phyloP scores from a whole-genome alignment of 306 rosid species.

The Prinsepia uniflora region DNA sequence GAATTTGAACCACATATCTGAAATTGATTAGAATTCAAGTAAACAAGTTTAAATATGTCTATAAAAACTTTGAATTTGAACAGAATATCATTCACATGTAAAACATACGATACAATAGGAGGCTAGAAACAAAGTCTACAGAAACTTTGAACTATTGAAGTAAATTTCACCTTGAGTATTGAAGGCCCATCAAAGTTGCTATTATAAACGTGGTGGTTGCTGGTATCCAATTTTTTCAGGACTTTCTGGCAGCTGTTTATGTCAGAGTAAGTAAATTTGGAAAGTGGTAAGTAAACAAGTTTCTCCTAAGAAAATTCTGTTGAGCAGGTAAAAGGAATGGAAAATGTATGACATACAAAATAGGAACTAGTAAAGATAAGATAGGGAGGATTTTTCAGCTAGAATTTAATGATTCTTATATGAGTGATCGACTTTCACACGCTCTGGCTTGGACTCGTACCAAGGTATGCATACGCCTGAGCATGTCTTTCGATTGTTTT shows the following conservation, averaged over 20 bases:
- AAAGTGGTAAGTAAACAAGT: not conserved
- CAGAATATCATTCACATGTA: not conserved
- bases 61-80: too few relatives aligned
- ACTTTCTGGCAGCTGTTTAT: conserved; percentile 43
- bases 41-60: too few relatives aligned
- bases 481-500: conserved; percentile 87
- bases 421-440: conserved; percentile 56
- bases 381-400: conserved; percentile 46
- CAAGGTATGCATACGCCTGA: conserved; percentile 85
- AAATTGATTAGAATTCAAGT: conserved; percentile 12
- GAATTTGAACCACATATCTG: conserved; percentile 89
- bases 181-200: conserved; percentile 63
- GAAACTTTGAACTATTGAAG: not conserved
- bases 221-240: conserved; percentile 39
- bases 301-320: not conserved
- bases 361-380: not conserved
- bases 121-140: not conserved
- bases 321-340: not conserved
- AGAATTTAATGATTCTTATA: conserved; percentile 48
- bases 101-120: not conserved
- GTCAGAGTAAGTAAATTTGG: not conserved
- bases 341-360: not conserved
- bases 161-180: conserved; percentile 53
- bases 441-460: conserved; percentile 77
- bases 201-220: conserved; percentile 42